Base-by-base conservation (phyloP, 371 early-diverging fungal genomes). In the Syncephalastrum sp. region DNA sequence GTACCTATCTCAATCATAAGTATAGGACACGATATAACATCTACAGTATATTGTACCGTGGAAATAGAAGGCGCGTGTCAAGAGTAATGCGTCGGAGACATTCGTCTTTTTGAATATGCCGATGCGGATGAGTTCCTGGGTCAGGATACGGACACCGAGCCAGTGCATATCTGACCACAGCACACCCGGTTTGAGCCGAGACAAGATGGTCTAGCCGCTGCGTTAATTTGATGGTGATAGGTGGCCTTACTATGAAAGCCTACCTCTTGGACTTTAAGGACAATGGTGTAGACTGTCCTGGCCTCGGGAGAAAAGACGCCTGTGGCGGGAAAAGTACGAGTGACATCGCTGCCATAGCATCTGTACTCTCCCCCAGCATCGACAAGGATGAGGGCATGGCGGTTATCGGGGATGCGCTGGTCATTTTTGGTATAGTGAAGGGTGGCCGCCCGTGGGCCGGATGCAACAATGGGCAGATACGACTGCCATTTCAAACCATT, bases 301-400 rank as follows among this genome's bases (percentile, higher is more conserved):
- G 85, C 87, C 63, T 90, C 87, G 10, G 78, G 72, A 21, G 87
- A 79, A 64, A 91, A 95, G 53, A 74, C 75, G 15, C 91, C 89
- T 25, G 86, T 82, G 21, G 88, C 83, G 4, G 97, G 97, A 75
- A 84, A 97, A 4, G 89, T 89, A 16, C 95, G 83, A 3, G 95
- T 96, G 59, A 96, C 88, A 58, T 96, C 95, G 27, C 87, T 82
- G 33, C 91, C 92, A 67, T 96, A 95, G 72, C 86, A 85, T n/a
- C 76, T 63, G 47, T 65, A 76, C 60, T 94, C 92, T 56, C 89
- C 91, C 16, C 92, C 97, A 33, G 94, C 94, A 69, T 95, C 97
- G 13, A 94, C 90, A 16, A 95, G 67, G 12, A 94, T 82, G 50
- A 95, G 61, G 48, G 69, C 50, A 60, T 79, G 62, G 5, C 38